Conservation (phyloP, 2,329 filamentous ascomycete species). For the Aspergillus pseudoviridinutans region DNA sequence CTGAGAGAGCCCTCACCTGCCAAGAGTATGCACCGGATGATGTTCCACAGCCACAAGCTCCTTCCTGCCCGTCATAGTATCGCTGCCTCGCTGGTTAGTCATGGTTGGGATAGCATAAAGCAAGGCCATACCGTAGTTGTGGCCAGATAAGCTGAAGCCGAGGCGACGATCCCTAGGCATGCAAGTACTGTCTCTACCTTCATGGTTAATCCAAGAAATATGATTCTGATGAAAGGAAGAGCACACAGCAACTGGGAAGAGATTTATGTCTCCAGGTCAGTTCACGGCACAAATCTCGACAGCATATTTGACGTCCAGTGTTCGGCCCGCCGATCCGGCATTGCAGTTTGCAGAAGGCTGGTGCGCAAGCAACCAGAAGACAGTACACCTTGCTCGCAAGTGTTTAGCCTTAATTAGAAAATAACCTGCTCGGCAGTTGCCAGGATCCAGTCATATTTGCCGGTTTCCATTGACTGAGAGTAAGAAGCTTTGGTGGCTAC, state of each 20-base stretch:
- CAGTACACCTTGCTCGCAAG: no score
- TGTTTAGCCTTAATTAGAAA: not conserved
- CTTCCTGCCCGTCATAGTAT: constrained; percentile 30
- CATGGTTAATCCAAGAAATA: not conserved
- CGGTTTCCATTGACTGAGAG: not conserved
- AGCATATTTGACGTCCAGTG: not conserved
- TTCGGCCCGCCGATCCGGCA: not conserved
- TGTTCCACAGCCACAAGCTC: constrained; percentile 30
- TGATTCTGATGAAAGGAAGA: no score
- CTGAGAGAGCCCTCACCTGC: constrained; percentile 16
- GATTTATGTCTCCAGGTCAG: not conserved
- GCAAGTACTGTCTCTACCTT: not conserved
- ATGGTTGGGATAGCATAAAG: no score
- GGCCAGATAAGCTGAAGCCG: not conserved
- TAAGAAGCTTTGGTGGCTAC: not conserved
- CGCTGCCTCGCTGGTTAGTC: constrained; percentile 12
- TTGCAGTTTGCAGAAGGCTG: not conserved
- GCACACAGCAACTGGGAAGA: no score
- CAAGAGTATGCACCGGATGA: constrained; percentile 23
- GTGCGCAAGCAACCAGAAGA: no score
- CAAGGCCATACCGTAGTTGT: not conserved
- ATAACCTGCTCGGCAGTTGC: no score
- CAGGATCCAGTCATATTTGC: not conserved
- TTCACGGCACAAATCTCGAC: not conserved
- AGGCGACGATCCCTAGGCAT: not conserved